phyloP scores from a whole-genome alignment of 2,329 filamentous ascomycete genomes.

The Calonectria multiphialidica region DNA sequence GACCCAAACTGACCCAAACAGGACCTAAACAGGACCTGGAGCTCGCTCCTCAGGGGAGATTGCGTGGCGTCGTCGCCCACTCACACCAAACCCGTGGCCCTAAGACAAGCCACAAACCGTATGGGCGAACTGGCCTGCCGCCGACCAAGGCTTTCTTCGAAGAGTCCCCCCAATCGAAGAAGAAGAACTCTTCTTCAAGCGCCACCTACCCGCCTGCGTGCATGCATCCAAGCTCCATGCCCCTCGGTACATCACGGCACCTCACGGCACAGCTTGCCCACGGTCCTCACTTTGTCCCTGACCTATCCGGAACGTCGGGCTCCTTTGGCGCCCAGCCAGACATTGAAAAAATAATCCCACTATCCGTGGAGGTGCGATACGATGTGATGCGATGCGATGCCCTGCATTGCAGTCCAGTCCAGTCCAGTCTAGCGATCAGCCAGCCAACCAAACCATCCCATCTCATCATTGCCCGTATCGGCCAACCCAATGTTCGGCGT shows the following conservation, averaged over 20 bases:
- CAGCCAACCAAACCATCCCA: too few relatives aligned
- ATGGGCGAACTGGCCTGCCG: background rate
- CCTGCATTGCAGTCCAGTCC: background rate
- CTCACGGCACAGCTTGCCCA: background rate
- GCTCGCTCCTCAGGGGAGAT: background rate
- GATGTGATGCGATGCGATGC: background rate
- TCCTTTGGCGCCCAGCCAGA: too few relatives aligned
- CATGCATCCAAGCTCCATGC: background rate
- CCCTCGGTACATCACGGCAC: slow-evolving; percentile 1
- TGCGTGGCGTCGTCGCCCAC: slow-evolving; percentile 17
- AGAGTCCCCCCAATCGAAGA: background rate
- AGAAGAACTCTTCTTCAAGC: background rate
- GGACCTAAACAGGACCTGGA: too few relatives aligned
- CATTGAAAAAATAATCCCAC: too few relatives aligned
- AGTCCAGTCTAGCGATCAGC: background rate
- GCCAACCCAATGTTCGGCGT: background rate
- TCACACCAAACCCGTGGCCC: background rate
- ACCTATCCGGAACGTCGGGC: background rate
- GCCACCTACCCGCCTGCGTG: background rate
- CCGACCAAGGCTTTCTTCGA: background rate
- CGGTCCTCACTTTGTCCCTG: background rate
- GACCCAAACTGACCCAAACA: too few relatives aligned
- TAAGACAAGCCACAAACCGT: slow-evolving; percentile 15
- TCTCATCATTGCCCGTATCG: background rate
- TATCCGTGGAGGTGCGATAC: too few relatives aligned